Evolutionary conservation across 805 yeast species (phyloP).

Genomic region (Pichia nakasei): DNA sequence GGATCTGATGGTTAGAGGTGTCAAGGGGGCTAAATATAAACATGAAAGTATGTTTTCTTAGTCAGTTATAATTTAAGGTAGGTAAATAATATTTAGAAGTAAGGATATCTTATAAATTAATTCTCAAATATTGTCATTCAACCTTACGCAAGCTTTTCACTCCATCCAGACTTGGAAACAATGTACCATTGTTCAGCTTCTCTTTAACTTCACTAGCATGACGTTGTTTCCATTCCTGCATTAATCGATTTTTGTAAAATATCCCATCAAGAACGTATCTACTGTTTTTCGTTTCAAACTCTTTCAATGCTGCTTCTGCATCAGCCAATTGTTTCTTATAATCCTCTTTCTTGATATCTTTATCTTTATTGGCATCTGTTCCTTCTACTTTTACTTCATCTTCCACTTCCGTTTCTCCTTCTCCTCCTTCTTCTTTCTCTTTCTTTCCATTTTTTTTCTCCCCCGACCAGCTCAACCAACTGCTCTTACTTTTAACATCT

Average conservation of each 20-base stretch:
- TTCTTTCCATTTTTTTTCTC: neutral
- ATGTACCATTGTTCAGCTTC: conserved; percentile 28
- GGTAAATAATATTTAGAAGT: too few species aligned
- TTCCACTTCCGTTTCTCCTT: neutral
- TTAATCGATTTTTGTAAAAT: conserved; percentile 34
- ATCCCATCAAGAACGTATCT: conserved; percentile 32
- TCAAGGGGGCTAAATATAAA: conserved; percentile 25
- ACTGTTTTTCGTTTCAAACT: conserved; percentile 19
- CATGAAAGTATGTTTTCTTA: conserved; percentile 15
- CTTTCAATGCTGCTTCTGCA: neutral
- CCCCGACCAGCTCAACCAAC: neutral
- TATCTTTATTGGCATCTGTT: too few species aligned
- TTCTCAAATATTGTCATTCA: too few species aligned
- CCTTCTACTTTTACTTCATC: too few species aligned
- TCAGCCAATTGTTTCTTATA: neutral
- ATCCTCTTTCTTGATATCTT: too few species aligned
- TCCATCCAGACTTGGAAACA: conserved; percentile 31
- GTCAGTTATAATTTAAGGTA: too few species aligned
- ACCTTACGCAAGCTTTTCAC: conserved; percentile 4
- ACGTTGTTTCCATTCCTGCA: conserved; percentile 28
- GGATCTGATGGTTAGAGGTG: conserved; percentile 33
- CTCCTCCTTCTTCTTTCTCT: neutral
- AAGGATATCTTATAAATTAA: too few species aligned
- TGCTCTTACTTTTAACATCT: neutral
- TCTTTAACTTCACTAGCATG: conserved; percentile 25